These are phyloP conservation scores for Trichoderma cornu-damae DNA, from an alignment of 2,329 filamentous ascomycete species.

Conservation along the genomic window DNA sequence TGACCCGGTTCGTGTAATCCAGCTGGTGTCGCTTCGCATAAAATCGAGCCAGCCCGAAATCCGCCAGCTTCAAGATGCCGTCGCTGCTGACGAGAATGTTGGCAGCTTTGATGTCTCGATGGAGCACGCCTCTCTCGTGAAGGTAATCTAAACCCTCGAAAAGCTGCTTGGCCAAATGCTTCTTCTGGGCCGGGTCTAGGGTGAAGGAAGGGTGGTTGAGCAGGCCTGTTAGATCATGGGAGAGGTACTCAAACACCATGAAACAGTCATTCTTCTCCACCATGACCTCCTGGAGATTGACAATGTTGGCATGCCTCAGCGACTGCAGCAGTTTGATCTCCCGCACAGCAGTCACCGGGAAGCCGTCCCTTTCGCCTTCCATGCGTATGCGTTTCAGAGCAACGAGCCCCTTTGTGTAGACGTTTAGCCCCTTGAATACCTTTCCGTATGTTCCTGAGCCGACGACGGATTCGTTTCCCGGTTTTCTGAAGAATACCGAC, in stretches of 20 bases:
- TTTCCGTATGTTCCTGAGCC: constrained; percentile 95
- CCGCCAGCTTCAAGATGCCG: constrained; percentile 84
- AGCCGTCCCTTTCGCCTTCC: constrained; percentile 87
- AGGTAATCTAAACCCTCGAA: constrained; percentile 94
- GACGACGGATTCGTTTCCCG: constrained; percentile 94
- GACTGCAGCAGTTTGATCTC: constrained; percentile 92
- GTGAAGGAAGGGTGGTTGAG: constrained; percentile 92
- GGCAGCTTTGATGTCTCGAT: constrained; percentile 96
- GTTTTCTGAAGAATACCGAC: constrained; percentile 91
- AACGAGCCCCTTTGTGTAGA: constrained; percentile 80
- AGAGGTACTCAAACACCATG: constrained; percentile 98
- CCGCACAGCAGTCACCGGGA: constrained; percentile 83
- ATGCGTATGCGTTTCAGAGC: constrained; percentile 88
- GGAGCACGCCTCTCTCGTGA: constrained; percentile 85
- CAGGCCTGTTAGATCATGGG: constrained; percentile 90
- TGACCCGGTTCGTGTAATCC: constrained; percentile 97
- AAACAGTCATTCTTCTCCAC: constrained; percentile 98
- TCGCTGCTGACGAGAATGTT: constrained; percentile 92
- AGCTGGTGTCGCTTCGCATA: constrained; percentile 88
- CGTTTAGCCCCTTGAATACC: constrained; percentile 88
- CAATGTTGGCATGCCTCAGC: constrained; percentile 74
- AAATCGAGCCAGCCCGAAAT: constrained; percentile 94
- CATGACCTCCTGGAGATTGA: constrained; percentile 86
- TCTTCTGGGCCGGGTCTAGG: constrained; percentile 79
- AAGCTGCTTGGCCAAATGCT: constrained; percentile 85